These are phyloP conservation scores for Mrakia frigida DNA, from an alignment of 768 basidiomycete genomes.

Conservation along the genomic window DNA sequence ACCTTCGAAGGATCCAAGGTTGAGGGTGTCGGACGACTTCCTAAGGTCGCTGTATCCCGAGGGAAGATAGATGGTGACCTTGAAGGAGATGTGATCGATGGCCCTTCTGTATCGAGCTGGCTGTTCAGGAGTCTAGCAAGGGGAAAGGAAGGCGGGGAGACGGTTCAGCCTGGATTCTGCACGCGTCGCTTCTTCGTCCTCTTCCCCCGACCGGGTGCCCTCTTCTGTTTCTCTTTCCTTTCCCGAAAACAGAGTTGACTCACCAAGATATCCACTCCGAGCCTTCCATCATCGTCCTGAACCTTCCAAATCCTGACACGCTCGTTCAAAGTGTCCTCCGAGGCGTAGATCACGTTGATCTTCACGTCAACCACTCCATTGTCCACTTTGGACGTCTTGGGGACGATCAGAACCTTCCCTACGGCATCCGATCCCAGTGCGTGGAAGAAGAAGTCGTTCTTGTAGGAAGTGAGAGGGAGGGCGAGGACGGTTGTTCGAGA, in stretches of 20 bases:
- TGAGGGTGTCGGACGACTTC: background rate
- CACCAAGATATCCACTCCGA: background rate
- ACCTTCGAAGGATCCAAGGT: background rate
- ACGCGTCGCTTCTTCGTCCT: background rate
- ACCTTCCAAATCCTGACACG: constrained; percentile 4
- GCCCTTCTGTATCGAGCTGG: background rate
- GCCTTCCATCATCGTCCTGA: background rate
- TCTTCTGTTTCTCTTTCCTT: too few relatives aligned
- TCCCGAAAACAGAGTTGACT: background rate
- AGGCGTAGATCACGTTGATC: background rate
- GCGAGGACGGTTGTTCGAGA: background rate
- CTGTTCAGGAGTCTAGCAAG: background rate
- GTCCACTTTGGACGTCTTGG: background rate
- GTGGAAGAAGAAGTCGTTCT: background rate
- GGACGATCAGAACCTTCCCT: background rate
- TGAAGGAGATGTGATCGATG: constrained; percentile 3
- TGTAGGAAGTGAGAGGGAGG: background rate
- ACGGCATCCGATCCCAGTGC: background rate
- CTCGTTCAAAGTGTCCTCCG: background rate
- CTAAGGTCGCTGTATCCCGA: background rate
- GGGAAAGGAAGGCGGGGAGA: background rate
- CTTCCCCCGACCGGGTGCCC: too few relatives aligned
- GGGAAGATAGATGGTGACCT: constrained; percentile 2
- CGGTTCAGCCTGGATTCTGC: background rate
- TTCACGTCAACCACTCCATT: background rate